Evolutionary conservation across 1,284 basidiomycete species (phyloP), one percentile per base, ranked within the genome.

Genomic region (Tremellales sp.): DNA sequence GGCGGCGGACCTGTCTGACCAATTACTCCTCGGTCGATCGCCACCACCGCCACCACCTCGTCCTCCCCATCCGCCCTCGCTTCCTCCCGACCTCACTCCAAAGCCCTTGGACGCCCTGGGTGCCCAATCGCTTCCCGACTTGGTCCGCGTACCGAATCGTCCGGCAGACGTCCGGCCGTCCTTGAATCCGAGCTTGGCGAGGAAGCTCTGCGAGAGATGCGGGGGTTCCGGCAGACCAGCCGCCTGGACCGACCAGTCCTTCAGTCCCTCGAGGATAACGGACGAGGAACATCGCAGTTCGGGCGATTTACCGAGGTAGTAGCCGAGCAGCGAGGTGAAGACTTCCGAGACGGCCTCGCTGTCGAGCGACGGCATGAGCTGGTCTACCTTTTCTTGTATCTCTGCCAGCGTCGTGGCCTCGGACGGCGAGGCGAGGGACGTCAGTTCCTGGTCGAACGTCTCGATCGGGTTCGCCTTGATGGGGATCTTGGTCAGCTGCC

Each of bases 251-350:
- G 82, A 68, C 89, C 88, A 93, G 28, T 76, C 71, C 65, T 83
- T 80, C 47, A 83, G 70, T 7, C 82, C 85, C 28, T 81, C 74
- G 18, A 85, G 54, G 41, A 89, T 70, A n/a, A 74, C 75, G 19
- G 53, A 40, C 2, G 43, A 21, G 2, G 53, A 60, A 2, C 77
- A 61, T 21, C 81, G 76, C 41, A 90, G 60, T 22, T 83, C 76
- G 6, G 65, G 64, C 0, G 73, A 48, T 59, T 81, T 81, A 40
- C 76, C 66, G 39, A 82, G 56, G 72, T 92, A 93, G 75, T 83
- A 93, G 0, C 90, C 90, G 12, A 92, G 70, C 44, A 86, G 66
- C 7, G 85, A 82, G 21, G 78, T 75, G 63, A 88, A 84, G 1
- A 85, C 80, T 56, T 85, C 82, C 36, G 75, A 70, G 43, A 89